A percentile compares a stretch with the other conserved stretches of the same genome.
These are phyloP conservation scores for Penicillium carneum DNA, from an alignment of 2,329 filamentous ascomycete species.

Conservation along the genomic window DNA sequence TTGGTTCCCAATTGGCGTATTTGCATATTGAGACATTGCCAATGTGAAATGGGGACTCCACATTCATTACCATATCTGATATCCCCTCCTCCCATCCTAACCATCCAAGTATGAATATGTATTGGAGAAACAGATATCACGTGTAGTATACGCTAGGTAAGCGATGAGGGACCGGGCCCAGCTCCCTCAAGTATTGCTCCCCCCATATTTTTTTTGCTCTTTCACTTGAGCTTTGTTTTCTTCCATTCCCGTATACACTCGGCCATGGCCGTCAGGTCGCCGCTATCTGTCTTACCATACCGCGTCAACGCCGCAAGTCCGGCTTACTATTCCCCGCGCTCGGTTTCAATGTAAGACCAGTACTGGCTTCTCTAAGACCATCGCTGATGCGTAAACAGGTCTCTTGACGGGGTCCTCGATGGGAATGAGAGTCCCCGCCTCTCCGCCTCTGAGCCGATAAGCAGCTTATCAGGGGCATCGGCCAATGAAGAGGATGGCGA, in stretches of 20 bases:
- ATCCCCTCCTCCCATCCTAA: not conserved
- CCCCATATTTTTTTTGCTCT: constrained; percentile 14
- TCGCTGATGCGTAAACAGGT: constrained; percentile 26
- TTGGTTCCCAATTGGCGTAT: not conserved
- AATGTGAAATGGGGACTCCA: not conserved
- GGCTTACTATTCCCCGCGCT: constrained; percentile 21
- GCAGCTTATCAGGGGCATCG: constrained; percentile 12
- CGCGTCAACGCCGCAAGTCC: constrained; percentile 26
- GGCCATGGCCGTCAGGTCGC: constrained; percentile 42
- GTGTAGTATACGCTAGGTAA: constrained; percentile 22
- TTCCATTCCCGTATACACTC: constrained; percentile 11
- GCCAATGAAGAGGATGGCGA: constrained; percentile 12
- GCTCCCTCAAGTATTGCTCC: constrained; percentile 10
- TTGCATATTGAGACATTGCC: not conserved
- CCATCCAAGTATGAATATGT: constrained; percentile 4
- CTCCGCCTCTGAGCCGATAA: constrained; percentile 10
- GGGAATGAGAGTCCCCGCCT: constrained; percentile 17
- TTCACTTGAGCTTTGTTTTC: constrained; percentile 10
- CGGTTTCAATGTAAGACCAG: constrained; percentile 34
- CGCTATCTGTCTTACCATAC: constrained; percentile 36
- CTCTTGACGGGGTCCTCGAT: constrained; percentile 22
- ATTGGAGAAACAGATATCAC: constrained; percentile 11
- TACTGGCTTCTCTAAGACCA: not conserved
- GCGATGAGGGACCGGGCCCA: constrained; percentile 15
- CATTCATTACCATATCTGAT: not conserved